These are phyloP conservation scores for Phoma sp. DNA, from an alignment of 2,329 filamentous ascomycete genomes.

Conservation along the genomic window DNA sequence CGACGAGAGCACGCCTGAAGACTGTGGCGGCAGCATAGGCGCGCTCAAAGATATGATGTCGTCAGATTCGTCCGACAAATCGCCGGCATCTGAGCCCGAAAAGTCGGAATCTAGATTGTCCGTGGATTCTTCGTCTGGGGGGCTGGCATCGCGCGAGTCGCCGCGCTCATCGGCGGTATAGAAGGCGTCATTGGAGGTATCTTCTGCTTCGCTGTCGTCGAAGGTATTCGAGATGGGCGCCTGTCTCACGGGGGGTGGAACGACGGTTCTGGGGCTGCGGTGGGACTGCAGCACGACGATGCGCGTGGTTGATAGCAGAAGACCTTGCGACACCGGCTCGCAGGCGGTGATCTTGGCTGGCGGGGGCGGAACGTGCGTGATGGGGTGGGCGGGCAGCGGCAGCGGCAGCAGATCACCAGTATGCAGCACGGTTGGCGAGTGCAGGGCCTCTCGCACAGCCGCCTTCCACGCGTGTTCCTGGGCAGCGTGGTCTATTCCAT, in stretches of 20 bases:
- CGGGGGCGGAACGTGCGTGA: slow-evolving; percentile 82
- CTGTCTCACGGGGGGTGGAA: slow-evolving; percentile 52
- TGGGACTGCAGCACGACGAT: slow-evolving; percentile 78
- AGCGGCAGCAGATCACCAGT: slow-evolving; percentile 82
- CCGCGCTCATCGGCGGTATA: slow-evolving; percentile 80
- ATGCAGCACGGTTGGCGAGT: slow-evolving; percentile 77
- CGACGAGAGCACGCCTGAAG: slow-evolving; percentile 79
- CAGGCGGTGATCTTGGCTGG: slow-evolving; percentile 91
- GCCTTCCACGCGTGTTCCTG: slow-evolving; percentile 47
- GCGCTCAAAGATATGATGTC: slow-evolving; percentile 90
- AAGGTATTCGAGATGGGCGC: slow-evolving; percentile 64
- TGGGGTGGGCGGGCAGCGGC: slow-evolving; percentile 76
- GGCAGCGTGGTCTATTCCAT: slow-evolving; percentile 25
- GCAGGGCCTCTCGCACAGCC: slow-evolving; percentile 73
- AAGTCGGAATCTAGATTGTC: slow-evolving; percentile 62
- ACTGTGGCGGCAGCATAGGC: slow-evolving; percentile 77
- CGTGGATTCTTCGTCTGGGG: slow-evolving; percentile 49
- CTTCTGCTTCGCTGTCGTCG: slow-evolving; percentile 77
- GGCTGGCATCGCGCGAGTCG: slow-evolving; percentile 47
- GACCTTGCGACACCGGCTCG: slow-evolving; percentile 89
- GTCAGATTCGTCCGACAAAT: slow-evolving; percentile 89
- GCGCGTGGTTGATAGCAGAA: slow-evolving; percentile 77
- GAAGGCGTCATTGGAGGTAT: slow-evolving; percentile 88
- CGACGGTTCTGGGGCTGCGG: slow-evolving; percentile 57
- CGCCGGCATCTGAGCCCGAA: slow-evolving; percentile 71